Conservation (phyloP, 2,329 filamentous ascomycete species). For the Fusarium siculi region DNA sequence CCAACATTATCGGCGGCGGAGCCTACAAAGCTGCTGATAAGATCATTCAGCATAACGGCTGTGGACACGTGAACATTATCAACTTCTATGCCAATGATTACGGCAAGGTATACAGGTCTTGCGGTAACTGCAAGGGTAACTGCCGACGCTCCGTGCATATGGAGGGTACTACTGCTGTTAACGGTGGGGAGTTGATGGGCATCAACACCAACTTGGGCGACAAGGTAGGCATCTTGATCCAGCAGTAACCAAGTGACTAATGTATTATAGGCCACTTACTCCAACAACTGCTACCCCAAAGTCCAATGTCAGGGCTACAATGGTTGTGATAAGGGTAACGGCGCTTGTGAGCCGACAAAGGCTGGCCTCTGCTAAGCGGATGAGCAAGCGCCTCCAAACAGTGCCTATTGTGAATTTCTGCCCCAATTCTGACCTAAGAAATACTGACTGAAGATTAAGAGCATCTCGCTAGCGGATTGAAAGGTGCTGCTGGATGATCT, state of each 20-base stretch:
- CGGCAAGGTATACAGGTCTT: constrained; percentile 53
- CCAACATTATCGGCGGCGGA: constrained; percentile 57
- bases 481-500: no score
- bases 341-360: constrained; percentile 45
- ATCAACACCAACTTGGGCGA: constrained; percentile 55
- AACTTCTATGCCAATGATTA: constrained; percentile 56
- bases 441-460: no score
- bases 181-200: constrained; percentile 57
- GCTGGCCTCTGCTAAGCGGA: constrained; percentile 15
- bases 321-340: constrained; percentile 45
- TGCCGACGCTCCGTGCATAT: constrained; percentile 57
- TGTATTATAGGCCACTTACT: constrained; percentile 38
- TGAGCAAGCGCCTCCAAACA: no score
- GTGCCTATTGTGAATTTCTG: no score
- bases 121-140: constrained; percentile 45
- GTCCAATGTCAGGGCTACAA: constrained; percentile 46
- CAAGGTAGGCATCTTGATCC: background rate
- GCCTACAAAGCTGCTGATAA: constrained; percentile 58
- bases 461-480: no score
- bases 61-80: constrained; percentile 54
- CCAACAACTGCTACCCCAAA: constrained; percentile 45
- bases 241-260: fast-evolving
- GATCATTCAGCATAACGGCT: constrained; percentile 60
- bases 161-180: constrained; percentile 53
- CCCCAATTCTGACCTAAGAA: no score